phyloP scores from a whole-genome alignment of 371 early-diverging fungal genomes.

The Capniomyces stellatus region DNA sequence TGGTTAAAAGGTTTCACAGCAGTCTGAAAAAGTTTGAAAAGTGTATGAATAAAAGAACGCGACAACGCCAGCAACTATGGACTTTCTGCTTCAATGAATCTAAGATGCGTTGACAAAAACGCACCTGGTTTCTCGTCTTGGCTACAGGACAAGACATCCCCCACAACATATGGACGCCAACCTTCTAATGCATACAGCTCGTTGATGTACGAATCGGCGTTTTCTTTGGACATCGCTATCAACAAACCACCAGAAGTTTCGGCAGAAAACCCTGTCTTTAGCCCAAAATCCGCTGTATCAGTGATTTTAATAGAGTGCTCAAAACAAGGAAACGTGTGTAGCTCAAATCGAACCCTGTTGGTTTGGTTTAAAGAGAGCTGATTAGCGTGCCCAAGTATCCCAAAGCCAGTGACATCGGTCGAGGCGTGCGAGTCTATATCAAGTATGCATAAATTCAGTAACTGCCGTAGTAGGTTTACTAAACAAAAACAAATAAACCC shows the following conservation, averaged over 20 bases:
- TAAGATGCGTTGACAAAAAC: no score
- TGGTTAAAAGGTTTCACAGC: no score
- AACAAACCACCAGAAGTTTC: constrained; percentile 18
- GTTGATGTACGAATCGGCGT: constrained; percentile 6
- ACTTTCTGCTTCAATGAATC: no score
- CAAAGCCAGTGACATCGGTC: constrained; percentile 21
- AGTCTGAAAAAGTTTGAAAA: no score
- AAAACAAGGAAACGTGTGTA: constrained; percentile 15
- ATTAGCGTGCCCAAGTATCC: constrained; percentile 17
- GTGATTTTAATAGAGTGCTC: constrained; percentile 6
- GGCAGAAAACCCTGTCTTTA: constrained; percentile 7
- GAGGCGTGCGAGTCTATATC: constrained; percentile 8
- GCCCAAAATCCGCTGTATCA: constrained; percentile 3
- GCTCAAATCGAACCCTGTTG: constrained; percentile 6
- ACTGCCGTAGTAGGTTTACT: no score
- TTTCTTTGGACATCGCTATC: constrained; percentile 9
- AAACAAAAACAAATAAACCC: no score
- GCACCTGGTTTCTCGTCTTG: no score
- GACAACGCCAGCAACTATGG: no score
- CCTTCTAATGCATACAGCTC: constrained; percentile 12
- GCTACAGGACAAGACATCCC: constrained; percentile 11
- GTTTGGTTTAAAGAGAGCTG: constrained; percentile 12
- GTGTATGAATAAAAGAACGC: no score
- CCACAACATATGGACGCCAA: constrained; percentile 15
- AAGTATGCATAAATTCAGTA: no score